phyloP scores from a whole-genome alignment of 345 rosid species.

The Euphorbia tirucalli region DNA sequence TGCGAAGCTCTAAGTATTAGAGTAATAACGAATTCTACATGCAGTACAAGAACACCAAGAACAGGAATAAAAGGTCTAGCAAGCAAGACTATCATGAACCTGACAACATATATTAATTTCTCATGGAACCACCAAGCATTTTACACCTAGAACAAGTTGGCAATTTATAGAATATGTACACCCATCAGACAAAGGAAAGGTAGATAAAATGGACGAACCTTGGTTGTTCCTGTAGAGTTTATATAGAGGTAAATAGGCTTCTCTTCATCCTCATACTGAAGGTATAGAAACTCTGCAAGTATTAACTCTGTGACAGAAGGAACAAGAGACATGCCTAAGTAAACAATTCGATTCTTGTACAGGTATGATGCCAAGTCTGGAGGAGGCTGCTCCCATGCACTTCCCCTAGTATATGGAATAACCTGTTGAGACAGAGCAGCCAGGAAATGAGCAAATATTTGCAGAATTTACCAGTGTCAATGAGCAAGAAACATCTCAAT shows the following conservation, averaged over 20 bases:
- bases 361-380: slow-evolving; percentile 87
- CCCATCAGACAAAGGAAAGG: slow-evolving; percentile 4
- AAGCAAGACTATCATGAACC: background rate
- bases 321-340: slow-evolving; percentile 93
- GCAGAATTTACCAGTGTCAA: background rate
- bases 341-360: slow-evolving; percentile 76
- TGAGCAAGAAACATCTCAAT: background rate
- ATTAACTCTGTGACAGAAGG: slow-evolving; percentile 88
- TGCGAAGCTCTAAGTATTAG: background rate
- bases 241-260: slow-evolving; percentile 89
- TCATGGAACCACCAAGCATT: background rate
- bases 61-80: background rate
- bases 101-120: background rate
- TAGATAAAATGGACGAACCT: slow-evolving; percentile 42
- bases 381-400: slow-evolving; percentile 88
- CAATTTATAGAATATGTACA: background rate
- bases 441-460: background rate
- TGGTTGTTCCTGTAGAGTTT: slow-evolving; percentile 91
- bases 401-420: slow-evolving; percentile 70
- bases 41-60: background rate
- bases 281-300: slow-evolving; percentile 85
- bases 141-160: background rate
- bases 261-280: slow-evolving; percentile 71
- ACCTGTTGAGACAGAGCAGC: slow-evolving; percentile 45
- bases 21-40: background rate